Evolutionary conservation across 139 green algal species (phyloP).

Genomic region (Coccomyxa sp.): DNA sequence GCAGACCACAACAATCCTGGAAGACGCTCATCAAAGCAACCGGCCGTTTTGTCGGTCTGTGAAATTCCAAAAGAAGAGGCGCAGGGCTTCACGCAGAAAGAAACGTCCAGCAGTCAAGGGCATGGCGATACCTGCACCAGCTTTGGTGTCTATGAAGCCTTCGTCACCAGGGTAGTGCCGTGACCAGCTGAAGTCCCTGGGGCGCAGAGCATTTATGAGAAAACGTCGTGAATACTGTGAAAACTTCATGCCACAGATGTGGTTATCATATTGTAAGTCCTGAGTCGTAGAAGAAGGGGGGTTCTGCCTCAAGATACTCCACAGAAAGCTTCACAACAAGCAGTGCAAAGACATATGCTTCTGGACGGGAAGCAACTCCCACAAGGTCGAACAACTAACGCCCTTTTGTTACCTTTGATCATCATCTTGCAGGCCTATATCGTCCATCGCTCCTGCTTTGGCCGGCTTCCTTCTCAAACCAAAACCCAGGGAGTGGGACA

Average conservation of each 20-base stretch:
- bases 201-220: not conserved
- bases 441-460: not conserved
- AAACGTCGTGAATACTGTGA: not conserved
- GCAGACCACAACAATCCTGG: not conserved
- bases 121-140: not conserved
- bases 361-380: not conserved
- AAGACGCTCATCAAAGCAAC: not conserved
- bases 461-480: too few species aligned
- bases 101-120: not conserved
- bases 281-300: too few species aligned
- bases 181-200: slow-evolving; percentile 2
- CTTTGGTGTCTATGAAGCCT: not conserved
- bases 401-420: not conserved
- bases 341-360: not conserved
- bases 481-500: not conserved
- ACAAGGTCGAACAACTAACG: too few species aligned
- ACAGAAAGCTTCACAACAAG: not conserved
- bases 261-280: not conserved
- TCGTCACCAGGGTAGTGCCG: not conserved
- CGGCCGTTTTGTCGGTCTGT: not conserved
- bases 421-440: not conserved
- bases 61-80: not conserved
- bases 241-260: not conserved
- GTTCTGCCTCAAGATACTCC: not conserved
- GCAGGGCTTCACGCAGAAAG: not conserved